Evolutionary conservation across 306 rosid genomes (phyloP).

Genomic region (Cyamopsis tetragonoloba): DNA sequence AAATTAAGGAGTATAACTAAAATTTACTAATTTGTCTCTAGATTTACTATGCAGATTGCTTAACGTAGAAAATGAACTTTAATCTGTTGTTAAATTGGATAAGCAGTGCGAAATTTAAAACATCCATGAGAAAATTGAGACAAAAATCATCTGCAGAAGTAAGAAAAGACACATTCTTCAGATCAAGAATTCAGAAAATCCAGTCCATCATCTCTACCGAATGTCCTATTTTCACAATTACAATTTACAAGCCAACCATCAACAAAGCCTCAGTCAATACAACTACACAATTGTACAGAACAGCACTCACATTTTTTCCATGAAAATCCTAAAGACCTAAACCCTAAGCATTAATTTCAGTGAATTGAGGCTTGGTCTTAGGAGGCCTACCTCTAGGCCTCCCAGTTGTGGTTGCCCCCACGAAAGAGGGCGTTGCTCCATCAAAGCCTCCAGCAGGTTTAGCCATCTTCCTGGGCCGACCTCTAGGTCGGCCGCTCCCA

Average conservation of each 20-base stretch:
- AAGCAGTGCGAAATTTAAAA: no score
- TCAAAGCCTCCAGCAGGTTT: slow-evolving; percentile 24
- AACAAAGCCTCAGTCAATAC: background rate
- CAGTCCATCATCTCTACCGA: background rate
- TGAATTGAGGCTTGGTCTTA: slow-evolving; percentile 45
- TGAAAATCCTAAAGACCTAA: slow-evolving; percentile 19
- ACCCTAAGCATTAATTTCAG: slow-evolving; percentile 44
- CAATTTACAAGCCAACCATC: background rate
- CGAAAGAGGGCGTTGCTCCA: background rate
- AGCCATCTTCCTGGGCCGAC: slow-evolving; percentile 73
- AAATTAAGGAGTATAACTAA: no score
- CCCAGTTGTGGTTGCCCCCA: background rate
- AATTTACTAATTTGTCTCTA: no score
- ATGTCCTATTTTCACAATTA: slow-evolving; percentile 7
- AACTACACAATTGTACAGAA: slow-evolving; percentile 27
- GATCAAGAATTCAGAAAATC: background rate
- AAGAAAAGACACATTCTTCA: background rate
- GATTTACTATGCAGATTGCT: no score
- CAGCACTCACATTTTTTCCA: slow-evolving; percentile 26
- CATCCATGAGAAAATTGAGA: background rate
- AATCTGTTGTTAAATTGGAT: no score
- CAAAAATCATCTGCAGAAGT: background rate
- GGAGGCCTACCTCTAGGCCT: slow-evolving; percentile 81
- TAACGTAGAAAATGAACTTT: no score
- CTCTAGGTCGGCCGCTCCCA: slow-evolving; percentile 54